Conservation (phyloP, 1,284 basidiomycete genomes). For the Moesziomyces sp. region DNA sequence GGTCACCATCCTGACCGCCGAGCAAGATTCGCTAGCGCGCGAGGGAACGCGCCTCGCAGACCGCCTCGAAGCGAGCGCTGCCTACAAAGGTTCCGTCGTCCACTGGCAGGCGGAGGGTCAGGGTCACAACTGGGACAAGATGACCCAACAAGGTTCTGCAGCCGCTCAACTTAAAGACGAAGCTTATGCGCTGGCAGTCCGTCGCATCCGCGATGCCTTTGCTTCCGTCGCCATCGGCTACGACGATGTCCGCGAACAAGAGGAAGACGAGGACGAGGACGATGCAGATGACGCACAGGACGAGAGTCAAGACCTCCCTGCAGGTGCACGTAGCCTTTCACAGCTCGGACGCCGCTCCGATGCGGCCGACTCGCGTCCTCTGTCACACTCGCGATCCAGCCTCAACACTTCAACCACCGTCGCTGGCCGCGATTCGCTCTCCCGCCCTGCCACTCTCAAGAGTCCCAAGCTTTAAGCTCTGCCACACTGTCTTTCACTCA, state of each 20-base stretch:
- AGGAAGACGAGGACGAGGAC: slow-evolving; percentile 16
- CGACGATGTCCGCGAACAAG: slow-evolving; percentile 12
- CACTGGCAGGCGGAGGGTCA: slow-evolving; percentile 51
- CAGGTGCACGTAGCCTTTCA: background rate
- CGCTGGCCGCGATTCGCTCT: slow-evolving; percentile 14
- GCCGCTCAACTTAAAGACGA: slow-evolving; percentile 38
- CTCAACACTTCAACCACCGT: slow-evolving; percentile 17
- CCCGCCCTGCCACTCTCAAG: slow-evolving; percentile 13
- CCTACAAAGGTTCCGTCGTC: slow-evolving; percentile 22
- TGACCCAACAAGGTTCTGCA: slow-evolving; percentile 27
- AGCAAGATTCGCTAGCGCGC: slow-evolving; percentile 42
- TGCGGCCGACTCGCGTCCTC: background rate
- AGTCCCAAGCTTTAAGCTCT: slow-evolving; percentile 10
- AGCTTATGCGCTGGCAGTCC: slow-evolving; percentile 33
- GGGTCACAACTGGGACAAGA: slow-evolving; percentile 57
- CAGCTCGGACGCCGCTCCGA: background rate
- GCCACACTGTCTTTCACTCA: background rate
- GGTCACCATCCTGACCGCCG: slow-evolving; percentile 45
- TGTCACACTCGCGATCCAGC: slow-evolving; percentile 18
- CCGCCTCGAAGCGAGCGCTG: slow-evolving; percentile 7
- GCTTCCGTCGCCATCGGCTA: slow-evolving; percentile 21
- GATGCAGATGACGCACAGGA: slow-evolving; percentile 14
- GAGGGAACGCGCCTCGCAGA: slow-evolving; percentile 38
- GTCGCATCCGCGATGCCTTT: slow-evolving; percentile 38
- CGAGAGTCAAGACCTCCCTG: background rate